phyloP scores from a whole-genome alignment of 139 green algal genomes.

The Tetratostichococcus sp. region DNA sequence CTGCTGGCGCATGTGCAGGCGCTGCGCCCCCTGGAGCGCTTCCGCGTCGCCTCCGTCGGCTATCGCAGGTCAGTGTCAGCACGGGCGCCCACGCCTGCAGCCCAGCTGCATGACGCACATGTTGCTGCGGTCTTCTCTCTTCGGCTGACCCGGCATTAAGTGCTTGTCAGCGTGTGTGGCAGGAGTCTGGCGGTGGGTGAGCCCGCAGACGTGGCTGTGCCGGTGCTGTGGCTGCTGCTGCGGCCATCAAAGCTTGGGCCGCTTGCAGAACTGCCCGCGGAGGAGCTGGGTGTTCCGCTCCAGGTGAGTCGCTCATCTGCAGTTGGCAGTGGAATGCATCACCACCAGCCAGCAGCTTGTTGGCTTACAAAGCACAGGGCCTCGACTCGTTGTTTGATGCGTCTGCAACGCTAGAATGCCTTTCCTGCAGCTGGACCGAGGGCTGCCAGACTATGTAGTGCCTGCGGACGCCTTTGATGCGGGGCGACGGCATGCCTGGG shows the following conservation, averaged over 20 bases:
- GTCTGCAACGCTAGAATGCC: too few species aligned
- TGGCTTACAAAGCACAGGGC: slow-evolving; percentile 30
- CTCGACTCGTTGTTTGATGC: too few species aligned
- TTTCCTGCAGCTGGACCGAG: background rate
- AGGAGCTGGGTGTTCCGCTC: slow-evolving; percentile 12
- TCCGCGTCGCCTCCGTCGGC: slow-evolving; percentile 30
- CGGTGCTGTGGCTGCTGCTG: slow-evolving; percentile 74
- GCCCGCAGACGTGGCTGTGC: slow-evolving; percentile 12
- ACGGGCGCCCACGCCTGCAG: background rate
- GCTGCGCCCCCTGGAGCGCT: slow-evolving; percentile 41
- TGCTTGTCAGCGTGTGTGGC: too few species aligned
- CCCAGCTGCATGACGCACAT: too few species aligned
- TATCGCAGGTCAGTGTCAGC: slow-evolving; percentile 26
- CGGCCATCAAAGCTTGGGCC: slow-evolving; percentile 28
- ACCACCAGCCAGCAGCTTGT: too few species aligned
- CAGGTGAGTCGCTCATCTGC: slow-evolving; percentile 21
- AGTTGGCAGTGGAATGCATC: too few species aligned
- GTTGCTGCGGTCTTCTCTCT: background rate
- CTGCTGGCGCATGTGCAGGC: slow-evolving; percentile 20
- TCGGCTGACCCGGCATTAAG: too few species aligned
- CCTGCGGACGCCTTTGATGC: slow-evolving; percentile 39
- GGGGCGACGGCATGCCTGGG: slow-evolving; percentile 49
- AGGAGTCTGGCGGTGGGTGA: background rate
- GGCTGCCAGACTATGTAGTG: slow-evolving; percentile 76
- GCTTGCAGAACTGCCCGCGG: slow-evolving; percentile 21